Conservation (phyloP, 805 yeast genomes). For the Lachancea nothofagi region DNA sequence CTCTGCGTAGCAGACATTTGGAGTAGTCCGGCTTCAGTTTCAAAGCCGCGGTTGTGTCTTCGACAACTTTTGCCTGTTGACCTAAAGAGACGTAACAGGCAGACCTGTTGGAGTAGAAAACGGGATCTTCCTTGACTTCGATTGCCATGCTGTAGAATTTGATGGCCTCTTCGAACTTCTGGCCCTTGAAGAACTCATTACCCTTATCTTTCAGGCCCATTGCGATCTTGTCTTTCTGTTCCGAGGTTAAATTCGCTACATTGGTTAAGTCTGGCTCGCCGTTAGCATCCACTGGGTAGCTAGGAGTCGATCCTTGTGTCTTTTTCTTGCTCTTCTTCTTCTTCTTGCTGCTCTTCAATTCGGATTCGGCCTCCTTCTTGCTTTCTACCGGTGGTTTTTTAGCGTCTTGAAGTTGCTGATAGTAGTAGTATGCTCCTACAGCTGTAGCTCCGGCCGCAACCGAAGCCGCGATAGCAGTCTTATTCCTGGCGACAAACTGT, state of each 20-base stretch:
- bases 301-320: conserved; percentile 28
- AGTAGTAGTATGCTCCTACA: conserved; percentile 53
- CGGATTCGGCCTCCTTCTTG: conserved; percentile 18
- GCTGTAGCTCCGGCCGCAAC: conserved; percentile 61
- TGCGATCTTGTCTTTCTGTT: conserved; percentile 60
- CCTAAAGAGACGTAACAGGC: conserved; percentile 87
- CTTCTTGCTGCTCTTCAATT: conserved; percentile 40
- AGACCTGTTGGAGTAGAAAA: conserved; percentile 90
- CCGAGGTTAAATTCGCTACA: conserved; percentile 41
- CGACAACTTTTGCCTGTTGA: conserved; percentile 76
- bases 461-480: conserved; percentile 57
- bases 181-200: conserved; percentile 65
- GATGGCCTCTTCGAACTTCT: conserved; percentile 71
- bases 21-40: conserved; percentile 82
- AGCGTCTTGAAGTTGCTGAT: conserved; percentile 32
- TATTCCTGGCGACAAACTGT: conserved; percentile 40
- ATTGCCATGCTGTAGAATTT: conserved; percentile 76
- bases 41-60: conserved; percentile 82
- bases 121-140: conserved; percentile 70
- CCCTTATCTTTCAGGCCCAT: conserved; percentile 83
- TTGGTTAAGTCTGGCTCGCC: conserved; percentile 55
- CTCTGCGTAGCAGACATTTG: conserved; percentile 90
- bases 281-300: conserved; percentile 48
- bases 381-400: conserved; percentile 12
- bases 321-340: conserved; percentile 33